Evolutionary conservation across 305 asterid species (phyloP).

Genomic region (Striga hermonthica): DNA sequence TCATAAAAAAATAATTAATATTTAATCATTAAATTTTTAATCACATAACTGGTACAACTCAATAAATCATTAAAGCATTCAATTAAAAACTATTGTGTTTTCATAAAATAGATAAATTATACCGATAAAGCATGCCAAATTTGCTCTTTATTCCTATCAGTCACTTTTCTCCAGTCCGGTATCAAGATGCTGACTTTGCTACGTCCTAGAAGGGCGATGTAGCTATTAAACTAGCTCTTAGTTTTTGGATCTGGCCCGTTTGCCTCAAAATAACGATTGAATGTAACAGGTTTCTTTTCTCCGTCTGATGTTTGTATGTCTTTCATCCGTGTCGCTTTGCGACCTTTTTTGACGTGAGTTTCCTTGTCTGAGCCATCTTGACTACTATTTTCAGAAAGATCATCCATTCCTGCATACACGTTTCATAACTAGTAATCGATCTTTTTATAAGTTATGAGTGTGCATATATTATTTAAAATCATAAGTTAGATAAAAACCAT

Average conservation of each 20-base stretch:
- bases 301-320: not conserved
- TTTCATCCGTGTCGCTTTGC: not conserved
- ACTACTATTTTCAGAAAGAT: too few relatives aligned
- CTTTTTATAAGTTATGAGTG: too few relatives aligned
- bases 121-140: not conserved
- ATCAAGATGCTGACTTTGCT: slow-evolving; percentile 2
- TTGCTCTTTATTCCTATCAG: not conserved
- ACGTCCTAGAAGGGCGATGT: not conserved
- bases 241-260: not conserved
- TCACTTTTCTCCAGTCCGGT: not conserved
- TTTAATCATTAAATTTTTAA: not conserved
- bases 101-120: not conserved
- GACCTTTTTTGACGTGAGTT: not conserved
- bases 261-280: not conserved
- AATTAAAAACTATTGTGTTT: not conserved
- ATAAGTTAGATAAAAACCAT: too few relatives aligned
- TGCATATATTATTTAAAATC: too few relatives aligned
- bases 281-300: not conserved
- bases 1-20: not conserved
- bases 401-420: too few relatives aligned
- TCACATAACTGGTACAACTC: not conserved
- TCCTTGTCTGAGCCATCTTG: too few relatives aligned
- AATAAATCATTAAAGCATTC: not conserved
- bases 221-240: not conserved
- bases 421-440: too few relatives aligned